These are phyloP conservation scores for Pichia inconspicua DNA, from an alignment of 1,139 yeast genomes.

Conservation along the genomic window DNA sequence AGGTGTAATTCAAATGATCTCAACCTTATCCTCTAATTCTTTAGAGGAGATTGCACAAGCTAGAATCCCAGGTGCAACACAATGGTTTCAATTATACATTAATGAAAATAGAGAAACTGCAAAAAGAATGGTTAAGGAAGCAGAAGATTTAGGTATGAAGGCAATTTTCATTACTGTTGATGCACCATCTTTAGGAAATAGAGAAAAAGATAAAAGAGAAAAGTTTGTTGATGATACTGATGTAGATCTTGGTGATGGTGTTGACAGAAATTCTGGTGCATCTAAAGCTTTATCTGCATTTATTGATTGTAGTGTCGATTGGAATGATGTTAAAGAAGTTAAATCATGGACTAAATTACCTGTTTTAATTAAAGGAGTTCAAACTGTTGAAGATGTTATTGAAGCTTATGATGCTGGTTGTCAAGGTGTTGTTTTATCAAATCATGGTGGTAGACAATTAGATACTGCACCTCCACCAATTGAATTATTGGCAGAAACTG, in stretches of 20 bases:
- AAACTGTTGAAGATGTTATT: constrained; percentile 60
- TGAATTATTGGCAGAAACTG: constrained; percentile 59
- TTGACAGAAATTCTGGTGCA: constrained; percentile 74
- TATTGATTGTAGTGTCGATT: constrained; percentile 70
- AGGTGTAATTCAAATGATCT: constrained; percentile 70
- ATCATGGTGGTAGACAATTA: constrained; percentile 76
- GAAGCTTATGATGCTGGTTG: constrained; percentile 55
- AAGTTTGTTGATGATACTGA: constrained; percentile 56
- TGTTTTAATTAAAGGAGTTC: constrained; percentile 62
- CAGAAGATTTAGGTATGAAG: constrained; percentile 67
- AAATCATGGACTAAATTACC: constrained; percentile 53
- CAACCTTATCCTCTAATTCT: constrained; percentile 70
- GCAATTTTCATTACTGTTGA: constrained; percentile 86
- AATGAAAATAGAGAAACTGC: constrained; percentile 63
- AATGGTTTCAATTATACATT: constrained; percentile 90
- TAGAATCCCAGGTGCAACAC: constrained; percentile 49
- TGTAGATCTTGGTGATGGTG: constrained; percentile 34
- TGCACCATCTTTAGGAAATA: constrained; percentile 90
- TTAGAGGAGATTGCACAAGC: constrained; percentile 63
- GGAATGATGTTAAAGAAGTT: constrained; percentile 57
- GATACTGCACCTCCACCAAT: constrained; percentile 64
- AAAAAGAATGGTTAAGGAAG: constrained; percentile 53
- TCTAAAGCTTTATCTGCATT: constrained; percentile 80
- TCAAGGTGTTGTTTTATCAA: constrained; percentile 61
- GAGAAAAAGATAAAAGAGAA: constrained; percentile 58